Base-by-base conservation (phyloP, 2,329 filamentous ascomycete genomes). In the Zasmidium cellare region DNA sequence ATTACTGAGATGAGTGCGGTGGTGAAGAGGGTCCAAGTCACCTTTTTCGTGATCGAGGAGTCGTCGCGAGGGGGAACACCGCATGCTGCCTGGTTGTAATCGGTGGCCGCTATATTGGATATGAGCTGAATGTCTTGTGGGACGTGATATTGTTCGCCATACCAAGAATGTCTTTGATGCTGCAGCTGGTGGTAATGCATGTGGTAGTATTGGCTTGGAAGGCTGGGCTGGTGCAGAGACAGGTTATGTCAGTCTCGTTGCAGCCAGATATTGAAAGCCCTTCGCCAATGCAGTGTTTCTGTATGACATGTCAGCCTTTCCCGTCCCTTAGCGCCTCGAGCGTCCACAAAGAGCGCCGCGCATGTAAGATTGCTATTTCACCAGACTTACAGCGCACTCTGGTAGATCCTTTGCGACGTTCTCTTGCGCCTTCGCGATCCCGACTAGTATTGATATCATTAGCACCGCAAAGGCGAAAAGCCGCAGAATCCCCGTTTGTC, bases 21-120 rank as follows among this genome's bases (percentile, higher is more conserved):
- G 18, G 28, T 41, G 46, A 63, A 65, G 51, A 61, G 57, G n/a
- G 55, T 31, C 62, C 62, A 63, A 23, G 47, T 51, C 2, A 59
- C 20, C 1, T 24, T 20, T n/a, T 35, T 41, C 3, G 58, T 61
- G 22, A 61, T 48, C 1, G 38, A 45, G 1, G 53, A 51, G 20
- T 61, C 28, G 44, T 64, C 44, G 22, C 59, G 61, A n/a, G 35
- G 35, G 5, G 35, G 35, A 18, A 41, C 16, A n/a, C 35, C 35
- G 35, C 35, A 41, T 14, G 35, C 35, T 9, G 11, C 16, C 3
- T 41, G 6, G 35, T 9, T 3, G 16, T 41, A 41, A 14, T 41
- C 16, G 7, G 7, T 14, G 35, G 35, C 35, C 7, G 35, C 35
- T 41, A 14, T 6, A n/a, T n/a, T n/a, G n/a, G n/a, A n/a, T n/a